Evolutionary conservation across 2,329 filamentous ascomycete genomes (phyloP).

Genomic region (Fusarium newnesense): DNA sequence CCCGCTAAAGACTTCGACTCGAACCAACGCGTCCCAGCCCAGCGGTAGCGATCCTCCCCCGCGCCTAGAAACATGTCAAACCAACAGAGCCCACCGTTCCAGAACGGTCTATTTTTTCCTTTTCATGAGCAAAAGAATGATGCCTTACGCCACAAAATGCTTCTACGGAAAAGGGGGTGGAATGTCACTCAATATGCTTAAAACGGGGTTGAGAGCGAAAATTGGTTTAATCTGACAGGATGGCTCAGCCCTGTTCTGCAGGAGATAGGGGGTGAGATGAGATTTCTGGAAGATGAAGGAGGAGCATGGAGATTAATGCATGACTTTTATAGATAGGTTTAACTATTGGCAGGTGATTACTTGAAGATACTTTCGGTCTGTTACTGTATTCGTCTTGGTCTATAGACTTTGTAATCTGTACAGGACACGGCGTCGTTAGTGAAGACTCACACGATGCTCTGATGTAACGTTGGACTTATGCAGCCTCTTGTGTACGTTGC

Average conservation of each 20-base stretch:
- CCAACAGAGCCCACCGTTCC: background rate
- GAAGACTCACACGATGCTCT: background rate
- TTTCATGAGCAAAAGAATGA: background rate
- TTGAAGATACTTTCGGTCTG: background rate
- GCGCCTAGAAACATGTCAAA: background rate
- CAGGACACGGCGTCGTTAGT: background rate
- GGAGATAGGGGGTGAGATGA: slow-evolving; percentile 3
- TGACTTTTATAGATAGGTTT: background rate
- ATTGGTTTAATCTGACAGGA: background rate
- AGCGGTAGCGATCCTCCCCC: background rate
- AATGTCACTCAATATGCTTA: slow-evolving; percentile 14
- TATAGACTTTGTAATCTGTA: too few relatives aligned
- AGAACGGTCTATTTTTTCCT: slow-evolving; percentile 9
- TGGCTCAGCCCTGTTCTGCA: background rate
- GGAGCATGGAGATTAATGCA: background rate
- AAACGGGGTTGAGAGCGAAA: slow-evolving; percentile 24
- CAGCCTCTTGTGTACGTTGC: background rate
- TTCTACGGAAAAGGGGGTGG: slow-evolving; percentile 3
- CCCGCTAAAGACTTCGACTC: background rate
- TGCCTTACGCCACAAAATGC: slow-evolving; percentile 11
- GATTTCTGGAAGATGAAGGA: slow-evolving; percentile 4
- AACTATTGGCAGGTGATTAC: background rate
- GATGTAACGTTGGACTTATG: slow-evolving; percentile 16
- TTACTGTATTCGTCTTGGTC: background rate
- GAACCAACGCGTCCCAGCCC: background rate